Evolutionary conservation across 768 basidiomycete genomes (phyloP).

Genomic region (Pleurotus sapidus): DNA sequence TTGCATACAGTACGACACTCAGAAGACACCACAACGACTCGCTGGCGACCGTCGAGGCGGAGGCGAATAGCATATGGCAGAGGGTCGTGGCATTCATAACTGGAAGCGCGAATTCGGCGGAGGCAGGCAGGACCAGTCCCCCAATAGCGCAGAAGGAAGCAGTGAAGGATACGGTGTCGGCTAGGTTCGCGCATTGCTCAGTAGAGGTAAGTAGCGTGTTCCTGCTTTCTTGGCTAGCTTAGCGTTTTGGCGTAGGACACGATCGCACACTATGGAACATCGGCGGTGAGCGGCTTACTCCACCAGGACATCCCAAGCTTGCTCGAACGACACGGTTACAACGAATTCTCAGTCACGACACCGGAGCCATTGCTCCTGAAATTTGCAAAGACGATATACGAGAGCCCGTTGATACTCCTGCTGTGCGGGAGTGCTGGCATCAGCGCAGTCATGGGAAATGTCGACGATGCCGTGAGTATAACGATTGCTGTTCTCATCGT

Average conservation of each 20-base stretch:
- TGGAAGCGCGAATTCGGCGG: slow-evolving; percentile 28
- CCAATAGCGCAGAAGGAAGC: slow-evolving; percentile 26
- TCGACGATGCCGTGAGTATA: slow-evolving; percentile 93
- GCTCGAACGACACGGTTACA: slow-evolving; percentile 76
- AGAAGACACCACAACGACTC: slow-evolving; percentile 62
- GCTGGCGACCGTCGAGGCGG: slow-evolving; percentile 41
- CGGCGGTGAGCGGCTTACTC: slow-evolving; percentile 58
- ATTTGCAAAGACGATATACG: slow-evolving; percentile 94
- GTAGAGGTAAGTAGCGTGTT: slow-evolving; percentile 47
- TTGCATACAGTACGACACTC: slow-evolving; percentile 81
- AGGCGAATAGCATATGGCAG: slow-evolving; percentile 52
- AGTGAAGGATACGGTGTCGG: slow-evolving; percentile 56
- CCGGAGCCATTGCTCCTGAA: slow-evolving; percentile 82
- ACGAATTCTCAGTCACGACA: slow-evolving; percentile 86
- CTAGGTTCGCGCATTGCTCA: slow-evolving; percentile 64
- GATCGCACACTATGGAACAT: slow-evolving; percentile 66
- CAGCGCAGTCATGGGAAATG: slow-evolving; percentile 91
- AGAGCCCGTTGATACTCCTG: slow-evolving; percentile 88
- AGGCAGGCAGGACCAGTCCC: slow-evolving; percentile 27
- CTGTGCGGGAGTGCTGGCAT: slow-evolving; percentile 88
- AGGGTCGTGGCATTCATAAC: slow-evolving; percentile 36
- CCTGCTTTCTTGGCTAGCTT: not conserved
- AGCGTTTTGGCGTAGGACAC: slow-evolving; percentile 53
- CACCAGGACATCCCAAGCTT: slow-evolving; percentile 60
- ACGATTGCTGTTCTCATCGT: slow-evolving; percentile 91